These are phyloP conservation scores for Nakaseomyces bracarensis DNA, from an alignment of 1,139 yeast genomes.

Conservation along the genomic window DNA sequence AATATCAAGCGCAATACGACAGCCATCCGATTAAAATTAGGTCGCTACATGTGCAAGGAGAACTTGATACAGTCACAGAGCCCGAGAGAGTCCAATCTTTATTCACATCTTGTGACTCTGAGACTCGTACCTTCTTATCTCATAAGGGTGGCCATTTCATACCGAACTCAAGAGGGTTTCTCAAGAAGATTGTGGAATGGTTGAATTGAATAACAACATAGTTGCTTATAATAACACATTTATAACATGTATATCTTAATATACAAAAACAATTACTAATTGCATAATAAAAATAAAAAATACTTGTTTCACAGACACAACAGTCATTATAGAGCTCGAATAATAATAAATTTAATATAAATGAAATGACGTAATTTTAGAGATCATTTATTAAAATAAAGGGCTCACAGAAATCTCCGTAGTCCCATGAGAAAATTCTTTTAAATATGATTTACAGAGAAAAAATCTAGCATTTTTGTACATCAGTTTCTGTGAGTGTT, in stretches of 20 bases:
- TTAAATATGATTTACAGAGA: background rate
- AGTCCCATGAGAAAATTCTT: too few species aligned
- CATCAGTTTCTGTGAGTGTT: background rate
- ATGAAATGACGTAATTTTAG: too few species aligned
- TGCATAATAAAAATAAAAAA: too few species aligned
- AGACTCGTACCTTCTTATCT: constrained; percentile 42
- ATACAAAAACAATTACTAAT: too few species aligned
- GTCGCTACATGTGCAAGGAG: constrained; percentile 73
- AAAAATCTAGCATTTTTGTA: background rate
- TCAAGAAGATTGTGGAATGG: constrained; percentile 54
- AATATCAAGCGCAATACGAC: constrained; percentile 44
- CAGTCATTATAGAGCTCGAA: too few species aligned
- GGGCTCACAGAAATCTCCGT: too few species aligned
- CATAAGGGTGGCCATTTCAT: constrained; percentile 89
- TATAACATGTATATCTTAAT: background rate
- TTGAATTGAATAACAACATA: too few species aligned
- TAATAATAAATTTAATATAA: too few species aligned
- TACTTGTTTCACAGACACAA: too few species aligned
- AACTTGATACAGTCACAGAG: constrained; percentile 81
- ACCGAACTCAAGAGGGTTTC: constrained; percentile 58
- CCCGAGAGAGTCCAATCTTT: constrained; percentile 57
- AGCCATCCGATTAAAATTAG: constrained; percentile 41
- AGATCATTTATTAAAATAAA: too few species aligned
- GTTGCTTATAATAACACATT: background rate
- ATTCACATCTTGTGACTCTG: constrained; percentile 44